Percentiles rank a stretch among this genome's conserved stretches.
phyloP scores from a whole-genome alignment of 2,329 filamentous ascomycete genomes.

The Nemania diffusa region DNA sequence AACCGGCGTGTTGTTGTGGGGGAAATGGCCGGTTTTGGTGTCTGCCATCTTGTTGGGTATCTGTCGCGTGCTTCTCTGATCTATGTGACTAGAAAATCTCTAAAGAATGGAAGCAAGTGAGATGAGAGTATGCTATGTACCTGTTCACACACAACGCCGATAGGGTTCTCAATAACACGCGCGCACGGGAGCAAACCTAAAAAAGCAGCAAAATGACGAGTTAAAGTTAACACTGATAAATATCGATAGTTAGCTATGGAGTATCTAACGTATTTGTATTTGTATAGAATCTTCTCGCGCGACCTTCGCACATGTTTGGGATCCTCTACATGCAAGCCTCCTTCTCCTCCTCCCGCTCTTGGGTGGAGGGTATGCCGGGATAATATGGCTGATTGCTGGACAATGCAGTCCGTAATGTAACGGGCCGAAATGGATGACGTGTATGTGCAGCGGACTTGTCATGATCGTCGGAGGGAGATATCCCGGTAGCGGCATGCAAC shows the following conservation, averaged over 20 bases:
- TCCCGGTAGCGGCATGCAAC: slow-evolving; percentile 28
- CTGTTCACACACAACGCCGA: background rate
- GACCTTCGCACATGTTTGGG: background rate
- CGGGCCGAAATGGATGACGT: slow-evolving; percentile 41
- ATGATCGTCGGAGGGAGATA: slow-evolving; percentile 26
- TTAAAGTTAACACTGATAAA: background rate
- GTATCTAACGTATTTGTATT: background rate
- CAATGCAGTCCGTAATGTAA: slow-evolving; percentile 11
- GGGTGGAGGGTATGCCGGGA: background rate
- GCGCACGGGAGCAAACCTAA: background rate
- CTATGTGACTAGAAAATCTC: background rate
- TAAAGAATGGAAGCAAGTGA: background rate
- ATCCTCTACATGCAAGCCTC: slow-evolving; percentile 3
- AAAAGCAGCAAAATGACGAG: background rate
- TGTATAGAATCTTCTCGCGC: background rate
- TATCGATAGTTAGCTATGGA: background rate
- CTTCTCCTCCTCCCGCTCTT: too few species aligned
- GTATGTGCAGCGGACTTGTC: slow-evolving; percentile 19
- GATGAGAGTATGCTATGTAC: background rate
- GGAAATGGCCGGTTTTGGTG: slow-evolving; percentile 62
- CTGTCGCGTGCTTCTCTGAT: background rate
- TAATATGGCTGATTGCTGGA: slow-evolving; percentile 17
- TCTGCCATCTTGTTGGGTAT: slow-evolving; percentile 52
- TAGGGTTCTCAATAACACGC: background rate
- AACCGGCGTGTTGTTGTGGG: slow-evolving; percentile 64